Evolutionary conservation across 2,329 filamentous ascomycete species (phyloP).

Genomic region (Sclerotinia borealis): DNA sequence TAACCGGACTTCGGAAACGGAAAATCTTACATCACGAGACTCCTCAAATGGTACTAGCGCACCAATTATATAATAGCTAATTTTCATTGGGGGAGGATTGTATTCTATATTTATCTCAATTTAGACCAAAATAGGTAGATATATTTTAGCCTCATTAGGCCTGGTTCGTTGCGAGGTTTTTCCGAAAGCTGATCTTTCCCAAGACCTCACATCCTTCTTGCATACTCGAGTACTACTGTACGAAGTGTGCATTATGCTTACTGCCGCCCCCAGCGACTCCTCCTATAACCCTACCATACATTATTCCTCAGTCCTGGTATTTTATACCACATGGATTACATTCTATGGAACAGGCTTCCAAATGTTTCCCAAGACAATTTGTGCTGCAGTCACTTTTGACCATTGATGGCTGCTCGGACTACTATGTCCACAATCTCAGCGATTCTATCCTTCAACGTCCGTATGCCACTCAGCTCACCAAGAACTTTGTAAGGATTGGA

Average conservation of each 20-base stretch:
- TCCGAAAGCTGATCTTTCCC: background rate
- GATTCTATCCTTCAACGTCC: background rate
- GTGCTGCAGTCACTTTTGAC: background rate
- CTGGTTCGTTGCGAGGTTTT: background rate
- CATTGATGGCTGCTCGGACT: background rate
- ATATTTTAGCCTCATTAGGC: background rate
- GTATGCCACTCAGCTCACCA: background rate
- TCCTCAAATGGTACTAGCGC: background rate
- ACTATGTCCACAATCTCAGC: background rate
- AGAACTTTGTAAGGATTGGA: background rate
- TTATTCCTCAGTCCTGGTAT: background rate
- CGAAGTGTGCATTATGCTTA: background rate
- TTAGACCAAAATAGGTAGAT: background rate
- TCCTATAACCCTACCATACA: background rate
- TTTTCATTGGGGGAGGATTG: too few relatives aligned
- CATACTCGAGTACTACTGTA: background rate
- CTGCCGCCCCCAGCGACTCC: background rate
- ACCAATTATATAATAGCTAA: too few relatives aligned
- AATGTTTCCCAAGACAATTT: background rate
- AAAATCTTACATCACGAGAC: background rate
- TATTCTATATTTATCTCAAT: background rate
- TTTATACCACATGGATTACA: background rate
- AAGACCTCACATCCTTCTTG: background rate
- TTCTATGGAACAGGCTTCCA: background rate
- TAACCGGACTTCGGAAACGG: background rate